These are phyloP conservation scores for Astraeus odoratus DNA, from an alignment of 768 basidiomycete genomes.

Conservation along the genomic window DNA sequence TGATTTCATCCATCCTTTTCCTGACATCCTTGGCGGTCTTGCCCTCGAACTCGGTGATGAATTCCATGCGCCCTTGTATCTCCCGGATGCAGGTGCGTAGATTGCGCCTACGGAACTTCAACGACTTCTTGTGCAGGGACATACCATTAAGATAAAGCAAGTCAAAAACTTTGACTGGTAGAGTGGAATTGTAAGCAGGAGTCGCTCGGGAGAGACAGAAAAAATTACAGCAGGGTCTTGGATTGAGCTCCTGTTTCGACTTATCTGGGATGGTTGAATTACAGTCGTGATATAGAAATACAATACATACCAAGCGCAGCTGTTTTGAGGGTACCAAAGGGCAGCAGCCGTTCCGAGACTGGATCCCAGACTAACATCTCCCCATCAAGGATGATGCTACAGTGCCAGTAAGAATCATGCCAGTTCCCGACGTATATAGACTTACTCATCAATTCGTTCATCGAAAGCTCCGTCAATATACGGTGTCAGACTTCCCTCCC, in stretches of 20 bases:
- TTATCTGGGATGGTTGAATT: slow-evolving; percentile 42
- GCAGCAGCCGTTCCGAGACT: slow-evolving; percentile 74
- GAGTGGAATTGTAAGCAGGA: not conserved
- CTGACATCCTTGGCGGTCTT: slow-evolving; percentile 79
- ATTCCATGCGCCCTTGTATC: slow-evolving; percentile 77
- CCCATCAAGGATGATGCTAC: slow-evolving; percentile 88
- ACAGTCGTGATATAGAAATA: not conserved
- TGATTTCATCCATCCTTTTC: slow-evolving; percentile 70
- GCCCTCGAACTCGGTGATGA: slow-evolving; percentile 63
- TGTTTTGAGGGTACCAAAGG: slow-evolving; percentile 92
- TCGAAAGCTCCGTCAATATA: slow-evolving; percentile 75
- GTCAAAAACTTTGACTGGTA: slow-evolving; percentile 94
- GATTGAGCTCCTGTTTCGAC: slow-evolving; percentile 59
- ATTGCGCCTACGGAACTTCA: slow-evolving; percentile 74
- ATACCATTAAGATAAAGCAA: slow-evolving; percentile 83
- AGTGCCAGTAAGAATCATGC: slow-evolving; percentile 4
- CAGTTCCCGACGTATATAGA: not conserved
- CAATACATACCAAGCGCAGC: slow-evolving; percentile 68
- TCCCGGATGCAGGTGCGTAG: slow-evolving; percentile 60
- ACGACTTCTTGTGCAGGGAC: slow-evolving; percentile 65
- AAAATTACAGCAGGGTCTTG: slow-evolving; percentile 84
- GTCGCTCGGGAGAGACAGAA: not conserved
- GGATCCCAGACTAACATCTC: slow-evolving; percentile 99
- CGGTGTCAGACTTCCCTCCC: slow-evolving; percentile 83
- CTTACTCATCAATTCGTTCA: slow-evolving; percentile 73